Percentiles rank a stretch among this genome's conserved stretches.
phyloP scores from a whole-genome alignment of 805 yeast genomes.

The Candida tallmaniae region DNA sequence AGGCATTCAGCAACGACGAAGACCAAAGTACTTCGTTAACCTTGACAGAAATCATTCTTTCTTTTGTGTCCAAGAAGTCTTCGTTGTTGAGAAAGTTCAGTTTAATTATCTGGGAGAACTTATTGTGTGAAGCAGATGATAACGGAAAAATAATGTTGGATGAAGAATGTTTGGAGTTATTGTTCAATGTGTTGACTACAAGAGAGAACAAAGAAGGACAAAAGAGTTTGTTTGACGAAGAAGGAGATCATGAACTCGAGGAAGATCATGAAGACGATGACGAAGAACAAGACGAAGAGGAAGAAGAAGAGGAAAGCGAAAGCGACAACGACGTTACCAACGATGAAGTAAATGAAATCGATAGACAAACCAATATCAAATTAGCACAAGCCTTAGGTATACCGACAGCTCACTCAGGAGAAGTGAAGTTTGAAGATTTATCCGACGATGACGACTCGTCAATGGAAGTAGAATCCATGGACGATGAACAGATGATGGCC shows the following conservation, averaged over 20 bases:
- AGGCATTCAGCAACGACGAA: constrained; percentile 31
- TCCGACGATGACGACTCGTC: constrained; percentile 48
- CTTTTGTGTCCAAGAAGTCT: constrained; percentile 40
- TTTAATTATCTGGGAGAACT: constrained; percentile 37
- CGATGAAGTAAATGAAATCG: constrained; percentile 21
- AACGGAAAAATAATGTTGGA: constrained; percentile 23
- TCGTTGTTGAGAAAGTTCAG: constrained; percentile 34
- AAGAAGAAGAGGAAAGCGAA: constrained; percentile 19
- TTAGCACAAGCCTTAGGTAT: constrained; percentile 70
- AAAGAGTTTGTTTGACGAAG: constrained; percentile 65
- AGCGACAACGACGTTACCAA: constrained; percentile 11
- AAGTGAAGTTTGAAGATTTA: constrained; percentile 39
- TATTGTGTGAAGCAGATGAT: constrained; percentile 28
- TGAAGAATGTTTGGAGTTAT: constrained; percentile 29
- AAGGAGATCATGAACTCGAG: constrained; percentile 19
- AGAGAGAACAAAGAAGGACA: constrained; percentile 84
- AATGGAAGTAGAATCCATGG: constrained; percentile 73
- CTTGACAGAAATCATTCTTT: constrained; percentile 41
- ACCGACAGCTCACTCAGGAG: constrained; percentile 42
- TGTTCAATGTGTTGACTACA: constrained; percentile 39
- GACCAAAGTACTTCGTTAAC: constrained; percentile 28
- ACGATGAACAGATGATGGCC: constrained; percentile 95
- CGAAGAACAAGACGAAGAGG: constrained; percentile 24
- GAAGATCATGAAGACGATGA: constrained; percentile 23
- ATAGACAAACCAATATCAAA: constrained; percentile 52